Conservation (phyloP, 306 rosid species). For the Quercus berberidifolia region DNA sequence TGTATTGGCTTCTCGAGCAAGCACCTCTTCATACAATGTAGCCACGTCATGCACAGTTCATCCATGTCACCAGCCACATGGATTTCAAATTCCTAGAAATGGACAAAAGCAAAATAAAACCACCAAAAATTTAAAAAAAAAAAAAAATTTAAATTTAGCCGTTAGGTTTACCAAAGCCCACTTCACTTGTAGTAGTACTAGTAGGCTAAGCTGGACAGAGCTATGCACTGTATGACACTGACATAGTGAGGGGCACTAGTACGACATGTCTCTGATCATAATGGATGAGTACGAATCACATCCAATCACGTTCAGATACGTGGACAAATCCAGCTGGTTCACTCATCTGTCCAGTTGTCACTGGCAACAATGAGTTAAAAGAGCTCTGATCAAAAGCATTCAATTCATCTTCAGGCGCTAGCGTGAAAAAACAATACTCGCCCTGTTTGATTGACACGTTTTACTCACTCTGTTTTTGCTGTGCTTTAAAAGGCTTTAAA, state of each 20-base stretch:
- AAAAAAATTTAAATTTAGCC: constrained; percentile 43
- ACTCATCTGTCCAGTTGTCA: constrained; percentile 53
- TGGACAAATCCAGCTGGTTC: constrained; percentile 46
- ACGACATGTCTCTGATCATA: constrained; percentile 2
- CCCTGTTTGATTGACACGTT: not conserved
- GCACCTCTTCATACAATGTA: constrained; percentile 9
- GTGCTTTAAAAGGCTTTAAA: too few species aligned
- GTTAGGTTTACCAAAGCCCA: constrained; percentile 28
- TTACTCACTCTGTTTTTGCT: too few species aligned
- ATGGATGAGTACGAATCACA: not conserved
- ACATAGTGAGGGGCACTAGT: not conserved
- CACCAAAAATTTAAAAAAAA: not conserved
- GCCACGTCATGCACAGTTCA: constrained; percentile 34
- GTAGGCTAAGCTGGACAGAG: constrained; percentile 54
- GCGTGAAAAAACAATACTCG: not conserved
- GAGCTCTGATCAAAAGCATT: not conserved
- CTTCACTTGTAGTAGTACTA: not conserved
- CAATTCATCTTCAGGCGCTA: not conserved
- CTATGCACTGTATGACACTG: constrained; percentile 18
- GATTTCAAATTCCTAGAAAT: constrained; percentile 31
- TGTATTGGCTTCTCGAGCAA: constrained; percentile 39
- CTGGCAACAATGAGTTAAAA: constrained; percentile 9
- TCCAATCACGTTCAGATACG: constrained; percentile 10
- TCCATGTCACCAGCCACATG: constrained; percentile 49
- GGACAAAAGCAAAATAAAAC: not conserved